A percentile compares a stretch with the other conserved stretches of the same genome.
Evolutionary conservation across 176 grass and related monocot genomes (phyloP).

Genomic region (Triticum monococcum): DNA sequence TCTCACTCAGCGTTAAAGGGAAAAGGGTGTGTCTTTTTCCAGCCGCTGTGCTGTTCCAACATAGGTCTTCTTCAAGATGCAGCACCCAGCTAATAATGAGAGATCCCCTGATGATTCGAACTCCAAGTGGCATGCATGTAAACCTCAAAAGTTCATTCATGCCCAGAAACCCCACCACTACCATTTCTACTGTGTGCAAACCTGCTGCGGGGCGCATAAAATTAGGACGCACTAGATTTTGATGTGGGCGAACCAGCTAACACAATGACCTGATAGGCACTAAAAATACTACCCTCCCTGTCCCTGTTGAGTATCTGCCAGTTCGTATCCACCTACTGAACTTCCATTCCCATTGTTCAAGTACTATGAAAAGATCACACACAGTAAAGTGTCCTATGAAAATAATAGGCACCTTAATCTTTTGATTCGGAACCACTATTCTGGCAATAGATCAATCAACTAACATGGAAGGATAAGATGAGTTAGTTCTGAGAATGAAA

Average conservation of each 20-base stretch:
- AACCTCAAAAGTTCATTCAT: constrained; percentile 37
- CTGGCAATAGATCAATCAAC: neutral
- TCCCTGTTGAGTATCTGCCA: constrained; percentile 11
- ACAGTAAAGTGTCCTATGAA: neutral
- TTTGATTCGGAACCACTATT: neutral
- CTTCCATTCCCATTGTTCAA: constrained; percentile 24
- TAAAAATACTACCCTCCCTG: neutral
- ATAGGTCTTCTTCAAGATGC: constrained; percentile 4
- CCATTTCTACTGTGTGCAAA: constrained; percentile 30
- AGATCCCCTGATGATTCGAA: constrained; percentile 24
- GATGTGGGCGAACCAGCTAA: constrained; percentile 36
- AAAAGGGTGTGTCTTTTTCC: neutral
- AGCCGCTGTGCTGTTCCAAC: constrained; percentile 19
- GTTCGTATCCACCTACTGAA: constrained; percentile 22
- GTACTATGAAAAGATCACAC: constrained; percentile 21
- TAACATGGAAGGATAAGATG: constrained; percentile 18
- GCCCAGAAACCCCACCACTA: constrained; percentile 32
- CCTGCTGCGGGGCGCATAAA: constrained; percentile 22
- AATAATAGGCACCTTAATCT: neutral
- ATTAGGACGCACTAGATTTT: constrained; percentile 28
- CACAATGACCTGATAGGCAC: constrained; percentile 40
- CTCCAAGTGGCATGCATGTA: constrained; percentile 39
- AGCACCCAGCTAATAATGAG: constrained; percentile 12
- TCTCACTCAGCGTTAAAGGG: constrained; percentile 24
- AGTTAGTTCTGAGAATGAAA: neutral